These are phyloP conservation scores for Podaxis mareebaensis DNA, from an alignment of 768 basidiomycete species.

Conservation along the genomic window DNA sequence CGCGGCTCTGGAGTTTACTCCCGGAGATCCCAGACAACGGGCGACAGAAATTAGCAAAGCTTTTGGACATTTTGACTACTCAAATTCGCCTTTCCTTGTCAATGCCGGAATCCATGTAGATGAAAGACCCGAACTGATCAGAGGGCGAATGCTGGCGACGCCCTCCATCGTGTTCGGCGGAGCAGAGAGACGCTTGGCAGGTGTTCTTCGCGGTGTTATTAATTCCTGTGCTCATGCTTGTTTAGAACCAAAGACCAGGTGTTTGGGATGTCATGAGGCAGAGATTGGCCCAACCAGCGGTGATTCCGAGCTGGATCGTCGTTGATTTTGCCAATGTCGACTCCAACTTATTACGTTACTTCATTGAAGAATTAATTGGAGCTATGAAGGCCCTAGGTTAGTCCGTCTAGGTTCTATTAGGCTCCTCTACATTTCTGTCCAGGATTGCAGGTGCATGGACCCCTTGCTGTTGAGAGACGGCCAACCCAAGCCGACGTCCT, in stretches of 20 bases:
- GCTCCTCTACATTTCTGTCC: not conserved
- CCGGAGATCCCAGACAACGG: conserved; percentile 25
- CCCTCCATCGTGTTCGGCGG: conserved; percentile 32
- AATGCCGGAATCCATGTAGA: conserved; percentile 39
- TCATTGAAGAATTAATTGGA: conserved; percentile 23
- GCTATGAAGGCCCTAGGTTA: conserved; percentile 28
- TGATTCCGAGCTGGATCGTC: conserved; percentile 22
- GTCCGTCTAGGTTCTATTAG: not conserved
- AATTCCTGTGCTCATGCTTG: not conserved
- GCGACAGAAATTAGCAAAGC: conserved; percentile 25
- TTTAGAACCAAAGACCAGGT: conserved; percentile 20
- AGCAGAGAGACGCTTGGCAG: conserved; percentile 2
- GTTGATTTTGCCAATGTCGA: conserved; percentile 28
- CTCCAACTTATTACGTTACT: conserved; percentile 15
- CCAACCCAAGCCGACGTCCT: conserved; percentile 2
- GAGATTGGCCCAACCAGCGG: conserved; percentile 21
- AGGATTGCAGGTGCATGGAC: conserved; percentile 2
- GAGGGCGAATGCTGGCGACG: conserved; percentile 35
- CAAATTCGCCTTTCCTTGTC: conserved; percentile 39
- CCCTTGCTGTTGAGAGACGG: conserved; percentile 1
- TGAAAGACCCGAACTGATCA: conserved; percentile 29
- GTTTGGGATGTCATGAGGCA: conserved; percentile 34
- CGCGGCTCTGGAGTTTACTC: conserved; percentile 30
- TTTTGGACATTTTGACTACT: conserved; percentile 36
- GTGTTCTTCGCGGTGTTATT: not conserved